These are phyloP conservation scores for Termitomyces sp. DNA, from an alignment of 768 basidiomycete species.

Conservation along the genomic window DNA sequence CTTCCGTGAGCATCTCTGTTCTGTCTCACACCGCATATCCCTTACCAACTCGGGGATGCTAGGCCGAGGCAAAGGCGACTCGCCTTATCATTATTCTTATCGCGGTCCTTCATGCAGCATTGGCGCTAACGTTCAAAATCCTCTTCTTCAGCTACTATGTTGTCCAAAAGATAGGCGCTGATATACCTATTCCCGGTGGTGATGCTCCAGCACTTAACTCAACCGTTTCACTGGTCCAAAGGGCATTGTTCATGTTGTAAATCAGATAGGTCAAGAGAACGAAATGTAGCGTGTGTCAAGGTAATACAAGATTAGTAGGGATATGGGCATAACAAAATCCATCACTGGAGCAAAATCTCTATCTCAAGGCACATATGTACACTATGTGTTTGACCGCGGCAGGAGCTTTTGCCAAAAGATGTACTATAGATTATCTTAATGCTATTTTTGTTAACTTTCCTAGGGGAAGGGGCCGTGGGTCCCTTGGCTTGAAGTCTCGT, in stretches of 20 bases:
- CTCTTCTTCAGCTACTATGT: conserved; percentile 56
- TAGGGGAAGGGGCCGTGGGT: no score
- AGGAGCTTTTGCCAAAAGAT: no score
- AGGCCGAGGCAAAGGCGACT: conserved; percentile 86
- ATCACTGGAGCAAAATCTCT: no score
- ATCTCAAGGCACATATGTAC: no score
- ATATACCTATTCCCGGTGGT: conserved; percentile 35
- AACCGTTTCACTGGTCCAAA: conserved; percentile 13
- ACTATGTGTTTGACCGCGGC: no score
- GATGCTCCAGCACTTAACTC: conserved; percentile 24
- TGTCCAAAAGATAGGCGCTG: conserved; percentile 34
- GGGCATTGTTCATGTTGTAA: conserved; percentile 9
- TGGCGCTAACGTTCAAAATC: conserved; percentile 85
- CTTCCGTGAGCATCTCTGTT: conserved; percentile 48
- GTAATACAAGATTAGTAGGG: not conserved
- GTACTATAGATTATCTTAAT: no score
- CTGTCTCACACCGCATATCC: not conserved
- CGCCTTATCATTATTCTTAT: conserved; percentile 78
- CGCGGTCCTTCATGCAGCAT: conserved; percentile 64
- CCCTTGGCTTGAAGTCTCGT: no score
- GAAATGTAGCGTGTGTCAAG: not conserved
- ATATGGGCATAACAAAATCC: no score
- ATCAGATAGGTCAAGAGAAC: not conserved
- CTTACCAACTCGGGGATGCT: not conserved
- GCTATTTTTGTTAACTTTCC: no score